Conservation (phyloP, 805 yeast genomes). For the Yarrowia deformans region DNA sequence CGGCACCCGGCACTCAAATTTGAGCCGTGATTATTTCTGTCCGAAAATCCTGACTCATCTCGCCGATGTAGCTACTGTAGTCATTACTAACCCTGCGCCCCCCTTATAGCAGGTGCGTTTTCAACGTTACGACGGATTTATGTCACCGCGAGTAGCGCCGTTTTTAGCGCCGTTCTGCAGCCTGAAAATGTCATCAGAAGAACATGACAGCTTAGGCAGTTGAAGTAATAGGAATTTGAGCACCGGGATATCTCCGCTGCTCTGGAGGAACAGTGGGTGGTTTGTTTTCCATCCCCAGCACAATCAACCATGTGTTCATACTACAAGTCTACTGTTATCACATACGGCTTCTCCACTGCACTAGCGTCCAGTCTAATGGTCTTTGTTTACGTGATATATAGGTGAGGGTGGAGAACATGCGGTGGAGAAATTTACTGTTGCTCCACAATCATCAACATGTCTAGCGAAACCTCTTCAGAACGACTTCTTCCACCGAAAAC, state of each 20-base stretch:
- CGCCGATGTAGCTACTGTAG: not conserved
- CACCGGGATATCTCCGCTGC: too few species aligned
- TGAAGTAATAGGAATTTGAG: too few species aligned
- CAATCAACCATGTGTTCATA: not conserved
- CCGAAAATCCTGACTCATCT: not conserved
- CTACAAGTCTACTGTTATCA: not conserved
- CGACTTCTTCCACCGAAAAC: conserved; percentile 20
- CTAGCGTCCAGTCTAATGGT: not conserved
- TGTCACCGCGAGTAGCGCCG: conserved; percentile 11
- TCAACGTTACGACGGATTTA: conserved; percentile 29
- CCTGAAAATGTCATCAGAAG: too few species aligned
- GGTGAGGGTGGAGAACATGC: not conserved
- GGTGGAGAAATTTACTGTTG: too few species aligned
- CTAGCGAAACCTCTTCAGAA: not conserved
- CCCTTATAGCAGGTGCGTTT: too few species aligned
- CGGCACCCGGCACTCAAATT: not conserved
- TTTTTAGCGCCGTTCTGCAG: not conserved
- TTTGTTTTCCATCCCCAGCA: not conserved
- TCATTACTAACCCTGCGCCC: conserved; percentile 3
- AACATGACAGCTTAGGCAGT: not conserved
- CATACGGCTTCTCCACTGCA: conserved; percentile 2
- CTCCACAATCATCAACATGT: not conserved
- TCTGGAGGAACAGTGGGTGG: too few species aligned
- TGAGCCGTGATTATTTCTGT: not conserved
- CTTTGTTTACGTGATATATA: conserved; percentile 18